Evolutionary conservation across 2,329 filamentous ascomycete species (phyloP).

Genomic region (Lizonia empirigonia): DNA sequence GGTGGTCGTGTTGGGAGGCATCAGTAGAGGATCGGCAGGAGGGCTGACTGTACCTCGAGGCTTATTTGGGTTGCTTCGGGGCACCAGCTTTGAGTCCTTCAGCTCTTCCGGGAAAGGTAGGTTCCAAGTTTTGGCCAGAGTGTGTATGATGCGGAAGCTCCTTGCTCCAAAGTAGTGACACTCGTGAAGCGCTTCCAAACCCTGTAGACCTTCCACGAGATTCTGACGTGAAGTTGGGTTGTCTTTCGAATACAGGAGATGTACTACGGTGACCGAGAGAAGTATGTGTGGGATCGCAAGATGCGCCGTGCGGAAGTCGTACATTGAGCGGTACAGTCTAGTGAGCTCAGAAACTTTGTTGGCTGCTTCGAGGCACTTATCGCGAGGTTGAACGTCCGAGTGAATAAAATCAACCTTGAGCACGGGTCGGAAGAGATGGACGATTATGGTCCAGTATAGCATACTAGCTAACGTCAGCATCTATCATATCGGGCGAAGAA

Average conservation of each 20-base stretch:
- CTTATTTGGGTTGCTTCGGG: conserved; percentile 20
- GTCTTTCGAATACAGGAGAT: conserved; percentile 52
- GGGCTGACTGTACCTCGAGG: conserved; percentile 27
- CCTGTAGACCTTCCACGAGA: conserved; percentile 51
- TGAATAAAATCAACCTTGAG: conserved; percentile 66
- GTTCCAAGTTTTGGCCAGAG: conserved; percentile 52
- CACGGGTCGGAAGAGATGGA: conserved; percentile 75
- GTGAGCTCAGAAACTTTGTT: conserved; percentile 53
- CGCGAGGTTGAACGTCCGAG: conserved; percentile 66
- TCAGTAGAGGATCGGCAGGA: conserved; percentile 25
- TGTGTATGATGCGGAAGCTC: conserved; percentile 51
- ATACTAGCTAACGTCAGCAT: conserved; percentile 50
- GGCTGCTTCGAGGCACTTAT: conserved; percentile 64
- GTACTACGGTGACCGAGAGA: conserved; percentile 52
- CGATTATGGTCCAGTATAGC: conserved; percentile 73
- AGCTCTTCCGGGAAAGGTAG: conserved; percentile 50
- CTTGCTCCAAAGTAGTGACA: conserved; percentile 53
- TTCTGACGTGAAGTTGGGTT: conserved; percentile 45
- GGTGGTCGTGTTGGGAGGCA: conserved; percentile 20
- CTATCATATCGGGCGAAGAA: background rate
- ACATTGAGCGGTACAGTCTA: conserved; percentile 52
- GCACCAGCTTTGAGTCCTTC: conserved; percentile 33
- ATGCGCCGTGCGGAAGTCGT: conserved; percentile 50
- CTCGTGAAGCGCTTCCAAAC: conserved; percentile 50
- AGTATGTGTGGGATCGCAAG: conserved; percentile 50